Base-by-base conservation (phyloP, 129 eudicot genomes). In the Helianthus tuberosus region DNA sequence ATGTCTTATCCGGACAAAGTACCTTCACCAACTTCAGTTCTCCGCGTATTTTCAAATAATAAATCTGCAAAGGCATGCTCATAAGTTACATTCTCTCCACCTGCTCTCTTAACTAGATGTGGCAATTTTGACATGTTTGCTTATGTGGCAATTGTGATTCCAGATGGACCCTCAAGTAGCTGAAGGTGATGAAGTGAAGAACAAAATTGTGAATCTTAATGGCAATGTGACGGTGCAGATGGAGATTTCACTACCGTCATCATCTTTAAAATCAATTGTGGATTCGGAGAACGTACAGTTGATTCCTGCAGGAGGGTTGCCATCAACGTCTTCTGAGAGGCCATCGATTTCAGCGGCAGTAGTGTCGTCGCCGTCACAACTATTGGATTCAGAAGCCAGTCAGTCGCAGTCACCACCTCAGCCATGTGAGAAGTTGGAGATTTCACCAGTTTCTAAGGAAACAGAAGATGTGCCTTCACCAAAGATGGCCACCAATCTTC, bases 21-120 rank as follows among this genome's bases (percentile, higher is more conserved):
- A 27, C 72, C 46, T 5, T 88, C 98, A 16, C 91, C 94, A 50
- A 86, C 97, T 75, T 90, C 99, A 64, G 97, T 89, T 43, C 87
- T 87, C 71, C 82, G 79, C 0, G 76, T 76, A 55, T 16, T 68
- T 10, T 57, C 72, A 58, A 64, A 16, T 44, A 47, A 66, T 16
- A 46, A 71, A 36, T 44, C 57, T 39, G 78, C 72, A 17, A 81
- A 75, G 76, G 81, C 80, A 75, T 76, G 81, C 68, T 70, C 69
- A 62, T 66, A 73, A 73, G 64, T 62, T 48, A 52, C 77, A 65
- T 71, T 6, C 74, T 79, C 89, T 62, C 78, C 86, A 53, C 89
- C 85, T 14, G 61, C 61, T 76, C 76, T 85, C 48, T 61, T 80
- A 76, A 77, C 84, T 15, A 58, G 67, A 43, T 43, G 6, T 72